Evolutionary conservation across 2,329 filamentous ascomycete genomes (phyloP).

Genomic region (Diatrype stigma): DNA sequence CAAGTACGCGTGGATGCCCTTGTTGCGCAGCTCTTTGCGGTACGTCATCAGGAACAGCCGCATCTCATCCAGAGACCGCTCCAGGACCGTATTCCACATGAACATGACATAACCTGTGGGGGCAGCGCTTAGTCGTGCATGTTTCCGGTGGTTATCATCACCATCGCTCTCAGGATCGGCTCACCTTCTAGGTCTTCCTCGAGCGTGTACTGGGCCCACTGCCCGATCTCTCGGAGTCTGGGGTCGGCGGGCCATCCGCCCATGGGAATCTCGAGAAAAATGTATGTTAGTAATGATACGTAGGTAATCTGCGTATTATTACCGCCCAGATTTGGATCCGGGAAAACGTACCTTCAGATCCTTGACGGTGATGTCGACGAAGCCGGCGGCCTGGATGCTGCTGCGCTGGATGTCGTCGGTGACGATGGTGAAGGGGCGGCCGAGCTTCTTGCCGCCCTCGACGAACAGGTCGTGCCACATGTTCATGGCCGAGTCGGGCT

Average conservation of each 20-base stretch:
- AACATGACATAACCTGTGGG: conserved; percentile 14
- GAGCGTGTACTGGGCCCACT: conserved; percentile 12
- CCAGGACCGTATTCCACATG: conserved; percentile 15
- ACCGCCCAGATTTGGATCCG: neutral
- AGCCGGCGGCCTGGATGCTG: conserved; percentile 1
- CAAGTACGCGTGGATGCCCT: conserved; percentile 11
- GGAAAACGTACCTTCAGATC: neutral
- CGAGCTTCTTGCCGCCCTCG: neutral
- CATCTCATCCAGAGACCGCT: conserved; percentile 15
- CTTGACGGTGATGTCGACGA: conserved; percentile 1
- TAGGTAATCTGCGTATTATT: neutral
- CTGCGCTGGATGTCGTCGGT: neutral
- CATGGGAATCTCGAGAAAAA: neutral
- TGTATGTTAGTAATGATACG: neutral
- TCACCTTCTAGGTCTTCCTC: conserved; percentile 16
- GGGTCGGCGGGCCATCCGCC: neutral
- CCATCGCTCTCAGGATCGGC: neutral
- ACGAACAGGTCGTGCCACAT: neutral
- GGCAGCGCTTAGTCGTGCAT: neutral
- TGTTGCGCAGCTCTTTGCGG: conserved; percentile 12
- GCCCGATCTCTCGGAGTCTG: conserved; percentile 1
- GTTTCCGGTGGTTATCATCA: too few relatives aligned
- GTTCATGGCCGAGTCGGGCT: conserved; percentile 2
- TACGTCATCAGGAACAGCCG: conserved; percentile 13
- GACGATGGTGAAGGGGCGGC: neutral